A percentile compares a stretch with the other conserved stretches of the same genome.
phyloP scores from a whole-genome alignment of 257 asterid species.

The Penstemon davidsonii region DNA sequence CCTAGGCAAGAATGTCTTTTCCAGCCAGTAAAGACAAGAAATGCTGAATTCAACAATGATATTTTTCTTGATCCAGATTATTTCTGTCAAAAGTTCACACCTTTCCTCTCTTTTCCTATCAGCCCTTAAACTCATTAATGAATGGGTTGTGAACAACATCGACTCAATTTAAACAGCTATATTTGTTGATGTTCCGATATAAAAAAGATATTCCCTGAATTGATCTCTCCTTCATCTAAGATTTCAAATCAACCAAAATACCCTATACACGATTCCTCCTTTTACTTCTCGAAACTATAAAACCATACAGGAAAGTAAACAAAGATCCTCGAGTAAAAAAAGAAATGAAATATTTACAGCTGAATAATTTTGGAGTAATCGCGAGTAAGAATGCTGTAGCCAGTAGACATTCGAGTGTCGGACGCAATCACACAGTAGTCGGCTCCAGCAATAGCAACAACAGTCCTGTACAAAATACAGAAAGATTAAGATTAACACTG shows the following conservation, averaged over 20 bases:
- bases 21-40: not conserved
- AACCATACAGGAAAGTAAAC: constrained; percentile 3
- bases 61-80: not conserved
- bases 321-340: not conserved
- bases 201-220: not conserved
- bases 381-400: constrained; percentile 79
- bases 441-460: constrained; percentile 90
- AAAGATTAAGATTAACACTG: constrained; percentile 2
- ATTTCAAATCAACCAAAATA: constrained; percentile 9
- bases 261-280: not conserved
- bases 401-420: constrained; percentile 90
- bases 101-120: constrained; percentile 1
- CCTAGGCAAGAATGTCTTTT: not conserved
- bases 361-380: constrained; percentile 88
- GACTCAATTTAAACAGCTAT: not conserved
- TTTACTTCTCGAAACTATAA: not conserved
- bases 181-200: not conserved
- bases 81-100: not conserved
- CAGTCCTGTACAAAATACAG: constrained; percentile 55
- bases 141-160: not conserved
- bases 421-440: constrained; percentile 96
- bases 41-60: not conserved
- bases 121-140: constrained; percentile 5
- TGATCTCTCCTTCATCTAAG: not conserved
- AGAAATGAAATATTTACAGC: constrained; percentile 43